Percentiles rank a stretch among this genome's conserved stretches.
phyloP scores from a whole-genome alignment of 345 rosid species.

The Moricandia moricandioides region DNA sequence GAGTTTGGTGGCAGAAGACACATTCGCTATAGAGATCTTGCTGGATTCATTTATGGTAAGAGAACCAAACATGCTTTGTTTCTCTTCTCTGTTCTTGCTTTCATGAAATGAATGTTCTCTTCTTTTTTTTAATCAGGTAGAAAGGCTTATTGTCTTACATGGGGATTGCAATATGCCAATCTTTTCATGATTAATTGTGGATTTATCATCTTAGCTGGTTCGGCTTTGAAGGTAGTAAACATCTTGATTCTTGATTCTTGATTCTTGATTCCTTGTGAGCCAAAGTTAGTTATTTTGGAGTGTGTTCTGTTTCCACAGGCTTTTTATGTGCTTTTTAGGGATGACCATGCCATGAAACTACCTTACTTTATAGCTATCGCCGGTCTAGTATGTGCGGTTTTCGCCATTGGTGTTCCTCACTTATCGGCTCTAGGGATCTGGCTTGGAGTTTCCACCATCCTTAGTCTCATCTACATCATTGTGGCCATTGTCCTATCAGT shows the following conservation, averaged over 20 bases:
- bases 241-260: neutral
- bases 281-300: neutral
- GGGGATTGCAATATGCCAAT: slow-evolving; percentile 75
- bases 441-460: slow-evolving; percentile 74
- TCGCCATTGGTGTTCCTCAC: slow-evolving; percentile 81
- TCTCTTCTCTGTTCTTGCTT: neutral
- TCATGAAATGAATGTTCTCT: neutral
- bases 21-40: slow-evolving; percentile 89
- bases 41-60: slow-evolving; percentile 72
- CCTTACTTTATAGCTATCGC: slow-evolving; percentile 55
- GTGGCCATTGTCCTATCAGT: slow-evolving; percentile 56
- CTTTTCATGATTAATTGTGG: slow-evolving; percentile 86
- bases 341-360: slow-evolving; percentile 48
- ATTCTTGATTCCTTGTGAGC: neutral
- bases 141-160: slow-evolving; percentile 60
- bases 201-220: slow-evolving; percentile 71
- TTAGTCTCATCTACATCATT: slow-evolving; percentile 55
- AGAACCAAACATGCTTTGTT: neutral
- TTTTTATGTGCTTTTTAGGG: slow-evolving; percentile 50
- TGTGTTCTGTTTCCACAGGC: slow-evolving; percentile 40
- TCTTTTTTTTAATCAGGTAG: slow-evolving; percentile 41
- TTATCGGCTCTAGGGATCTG: slow-evolving; percentile 76
- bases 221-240: slow-evolving; percentile 66
- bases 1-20: slow-evolving; percentile 84
- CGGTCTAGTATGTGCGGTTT: slow-evolving; percentile 52